Evolutionary conservation across 176 grass and related monocot species (phyloP).

Genomic region (Leersia perrieri): DNA sequence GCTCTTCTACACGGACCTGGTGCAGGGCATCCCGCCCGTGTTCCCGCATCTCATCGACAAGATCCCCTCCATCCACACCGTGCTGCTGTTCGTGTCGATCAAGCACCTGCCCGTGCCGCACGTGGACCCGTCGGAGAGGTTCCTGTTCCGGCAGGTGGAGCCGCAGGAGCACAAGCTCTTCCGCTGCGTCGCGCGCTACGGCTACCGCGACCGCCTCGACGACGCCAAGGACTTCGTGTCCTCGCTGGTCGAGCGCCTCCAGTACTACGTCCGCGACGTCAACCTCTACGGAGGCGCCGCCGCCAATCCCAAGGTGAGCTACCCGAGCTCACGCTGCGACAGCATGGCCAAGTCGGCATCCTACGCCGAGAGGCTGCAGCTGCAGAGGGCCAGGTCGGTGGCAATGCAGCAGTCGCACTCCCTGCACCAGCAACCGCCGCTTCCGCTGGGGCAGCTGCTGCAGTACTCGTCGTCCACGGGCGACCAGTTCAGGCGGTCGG

Average conservation of each 20-base stretch:
- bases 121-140: slow-evolving; percentile 46
- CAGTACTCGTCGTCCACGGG: slow-evolving; percentile 16
- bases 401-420: no score
- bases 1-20: slow-evolving; percentile 77
- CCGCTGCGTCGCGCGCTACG: slow-evolving; percentile 70
- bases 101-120: slow-evolving; percentile 68
- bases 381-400: slow-evolving; percentile 5
- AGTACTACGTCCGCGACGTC: slow-evolving; percentile 60
- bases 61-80: slow-evolving; percentile 65
- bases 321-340: slow-evolving; percentile 56
- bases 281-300: slow-evolving; percentile 39
- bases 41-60: slow-evolving; percentile 69
- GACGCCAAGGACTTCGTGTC: slow-evolving; percentile 48
- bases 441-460: neutral
- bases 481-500: neutral
- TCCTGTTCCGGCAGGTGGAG: slow-evolving; percentile 60
- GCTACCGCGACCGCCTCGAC: slow-evolving; percentile 65
- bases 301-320: slow-evolving; percentile 27
- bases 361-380: slow-evolving; percentile 33
- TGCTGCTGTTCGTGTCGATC: slow-evolving; percentile 68
- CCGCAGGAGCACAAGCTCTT: slow-evolving; percentile 24
- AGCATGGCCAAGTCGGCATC: slow-evolving; percentile 26
- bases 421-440: no score
- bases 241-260: slow-evolving; percentile 43
- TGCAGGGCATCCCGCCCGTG: slow-evolving; percentile 76